Evolutionary conservation across 2,329 filamentous ascomycete genomes (phyloP), one percentile per base, ranked within the genome.

Genomic region (Rutstroemia sp.): DNA sequence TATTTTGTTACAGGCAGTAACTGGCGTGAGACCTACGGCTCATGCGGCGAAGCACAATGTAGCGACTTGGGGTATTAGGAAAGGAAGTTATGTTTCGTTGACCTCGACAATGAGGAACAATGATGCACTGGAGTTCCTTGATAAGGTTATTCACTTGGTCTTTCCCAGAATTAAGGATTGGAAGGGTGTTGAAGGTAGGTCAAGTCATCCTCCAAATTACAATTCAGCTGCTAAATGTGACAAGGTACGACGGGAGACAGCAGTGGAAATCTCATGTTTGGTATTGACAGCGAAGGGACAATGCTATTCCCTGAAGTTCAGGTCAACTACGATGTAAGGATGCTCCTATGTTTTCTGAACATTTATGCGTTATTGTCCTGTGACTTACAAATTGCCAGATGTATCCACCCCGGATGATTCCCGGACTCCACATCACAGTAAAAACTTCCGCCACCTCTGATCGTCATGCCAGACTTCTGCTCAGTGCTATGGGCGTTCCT

Each of bases 121-220:
- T 70, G 81, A 86, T 58, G 94, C 95, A 67, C 88, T 89, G 61
- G 87, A 96, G 71, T 96, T 99, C 71, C 70, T 99, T 46, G 88
- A 92, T 67, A 96, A 96, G 76, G 77, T 91, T 64, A 78, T 97
- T 55, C 90, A 95, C 69, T 77, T 97, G 8, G 92, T 99, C 5
- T 79, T 97, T 69, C 94, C 94, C 41, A 88, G 86, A 68, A 95
- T 99, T 73, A 99, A 97, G 78, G 94, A 99, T 65, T 99, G 90
- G 88, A 83, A 82, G 56, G 94, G 94, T 58, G 77, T 88, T n/a
- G 81, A 81, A 64, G 84, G 83, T 49, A 62, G 48, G 49, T 39
- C 19, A 21, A n/a, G 17, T 23, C 3, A 3, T 23, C 3, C 9
- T 3, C 16, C 21, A 5, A 44, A 10, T 63, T 78, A 72, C 58